phyloP scores from a whole-genome alignment of 2,329 filamentous ascomycete genomes.

The Gnomoniopsis sp. region DNA sequence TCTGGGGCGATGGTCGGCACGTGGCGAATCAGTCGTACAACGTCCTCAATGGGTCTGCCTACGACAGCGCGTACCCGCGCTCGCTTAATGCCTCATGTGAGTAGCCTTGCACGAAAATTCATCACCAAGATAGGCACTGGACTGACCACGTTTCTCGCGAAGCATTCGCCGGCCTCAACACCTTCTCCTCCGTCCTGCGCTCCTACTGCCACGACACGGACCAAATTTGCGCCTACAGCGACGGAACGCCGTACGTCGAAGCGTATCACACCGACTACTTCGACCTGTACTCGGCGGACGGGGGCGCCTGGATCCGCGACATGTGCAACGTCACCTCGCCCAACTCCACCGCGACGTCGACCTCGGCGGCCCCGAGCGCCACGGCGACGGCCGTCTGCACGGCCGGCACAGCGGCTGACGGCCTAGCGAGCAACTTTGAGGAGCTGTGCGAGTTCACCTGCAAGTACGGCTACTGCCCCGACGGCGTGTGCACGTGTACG shows the following conservation, averaged over 20 bases:
- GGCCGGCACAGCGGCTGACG: constrained; percentile 1
- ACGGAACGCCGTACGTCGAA: constrained; percentile 22
- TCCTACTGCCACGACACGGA: constrained; percentile 35
- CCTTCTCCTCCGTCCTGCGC: constrained; percentile 25
- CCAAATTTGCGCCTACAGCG: constrained; percentile 34
- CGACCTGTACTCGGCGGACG: constrained; percentile 26
- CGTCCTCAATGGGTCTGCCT: neutral
- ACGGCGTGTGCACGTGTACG: constrained; percentile 4
- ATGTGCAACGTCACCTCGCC: constrained; percentile 6
- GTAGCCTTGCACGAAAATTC: neutral
- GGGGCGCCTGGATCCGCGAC: constrained; percentile 18
- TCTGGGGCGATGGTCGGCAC: constrained; percentile 10
- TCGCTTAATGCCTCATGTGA: neutral
- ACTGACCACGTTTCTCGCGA: neutral
- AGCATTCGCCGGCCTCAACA: constrained; percentile 23
- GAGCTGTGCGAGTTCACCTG: constrained; percentile 5
- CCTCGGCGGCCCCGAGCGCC: neutral
- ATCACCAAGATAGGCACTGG: constrained; percentile 15
- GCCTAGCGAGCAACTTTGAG: constrained; percentile 1
- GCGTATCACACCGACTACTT: constrained; percentile 35
- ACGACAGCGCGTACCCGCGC: constrained; percentile 7
- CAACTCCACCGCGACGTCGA: constrained; percentile 1
- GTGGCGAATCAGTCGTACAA: constrained; percentile 6
- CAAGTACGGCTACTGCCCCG: constrained; percentile 4
- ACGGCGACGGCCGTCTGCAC: neutral